Conservation (phyloP, 2,329 filamentous ascomycete genomes). For the Diaporthe vexans region DNA sequence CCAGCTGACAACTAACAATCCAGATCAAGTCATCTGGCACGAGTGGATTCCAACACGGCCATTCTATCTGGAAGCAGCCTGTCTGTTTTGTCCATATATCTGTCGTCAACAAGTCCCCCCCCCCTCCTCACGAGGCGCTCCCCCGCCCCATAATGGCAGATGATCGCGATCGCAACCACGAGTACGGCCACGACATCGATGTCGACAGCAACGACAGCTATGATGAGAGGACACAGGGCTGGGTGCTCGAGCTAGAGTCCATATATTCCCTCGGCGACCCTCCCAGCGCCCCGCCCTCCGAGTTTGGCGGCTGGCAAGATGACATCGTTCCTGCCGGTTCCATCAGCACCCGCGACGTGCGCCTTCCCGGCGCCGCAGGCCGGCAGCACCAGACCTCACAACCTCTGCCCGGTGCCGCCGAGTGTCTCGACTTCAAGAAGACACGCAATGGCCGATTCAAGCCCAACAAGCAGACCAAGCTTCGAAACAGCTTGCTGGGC, state of each 20-base stretch:
- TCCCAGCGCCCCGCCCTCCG: slow-evolving; percentile 22
- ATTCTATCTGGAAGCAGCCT: not conserved
- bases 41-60: not conserved
- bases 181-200: slow-evolving; percentile 6
- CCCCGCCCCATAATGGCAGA: slow-evolving; percentile 30
- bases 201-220: slow-evolving; percentile 30
- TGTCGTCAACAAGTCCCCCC: not conserved
- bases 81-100: not conserved
- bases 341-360: slow-evolving; percentile 32
- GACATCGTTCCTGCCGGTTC: slow-evolving; percentile 34
- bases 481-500: slow-evolving; percentile 44
- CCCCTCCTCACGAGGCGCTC: not conserved
- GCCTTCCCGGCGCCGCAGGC: not conserved
- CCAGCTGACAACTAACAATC: not conserved
- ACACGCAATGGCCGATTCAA: slow-evolving; percentile 27
- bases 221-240: slow-evolving; percentile 37
- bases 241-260: slow-evolving; percentile 39
- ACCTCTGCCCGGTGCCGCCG: slow-evolving; percentile 39
- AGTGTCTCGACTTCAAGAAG: slow-evolving; percentile 36
- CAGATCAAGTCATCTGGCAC: not conserved
- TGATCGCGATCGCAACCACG: slow-evolving; percentile 1
- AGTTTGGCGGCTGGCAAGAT: slow-evolving; percentile 28
- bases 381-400: slow-evolving; percentile 19
- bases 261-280: slow-evolving; percentile 35
- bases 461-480: slow-evolving; percentile 38